Percentiles rank a stretch among this genome's conserved stretches.
phyloP scores from a whole-genome alignment of 1,284 basidiomycete genomes.

The Xerocomus nothofagi region DNA sequence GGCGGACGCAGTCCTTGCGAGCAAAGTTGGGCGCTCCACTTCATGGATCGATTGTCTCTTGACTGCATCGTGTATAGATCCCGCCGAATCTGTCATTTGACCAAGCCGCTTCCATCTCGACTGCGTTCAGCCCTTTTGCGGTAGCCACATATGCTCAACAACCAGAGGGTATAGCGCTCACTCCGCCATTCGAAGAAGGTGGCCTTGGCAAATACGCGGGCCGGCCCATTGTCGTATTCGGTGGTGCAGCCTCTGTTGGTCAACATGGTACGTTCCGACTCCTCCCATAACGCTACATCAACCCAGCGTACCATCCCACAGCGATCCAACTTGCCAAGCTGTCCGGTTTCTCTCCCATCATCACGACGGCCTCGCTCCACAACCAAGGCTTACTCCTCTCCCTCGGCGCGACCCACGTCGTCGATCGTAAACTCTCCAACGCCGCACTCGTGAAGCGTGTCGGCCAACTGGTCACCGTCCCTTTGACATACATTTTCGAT shows the following conservation, averaged over 20 bases:
- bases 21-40: neutral
- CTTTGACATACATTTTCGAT: constrained; percentile 19
- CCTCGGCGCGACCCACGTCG: constrained; percentile 43
- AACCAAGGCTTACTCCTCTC: constrained; percentile 38
- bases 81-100: constrained; percentile 45
- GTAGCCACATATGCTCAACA: constrained; percentile 30
- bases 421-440: constrained; percentile 33
- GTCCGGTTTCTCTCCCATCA: constrained; percentile 41
- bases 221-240: constrained; percentile 38
- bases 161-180: constrained; percentile 21
- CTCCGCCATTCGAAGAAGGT: constrained; percentile 22
- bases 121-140: constrained; percentile 27
- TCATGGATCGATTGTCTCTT: neutral
- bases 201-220: constrained; percentile 34
- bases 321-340: constrained; percentile 42
- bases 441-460: constrained; percentile 4
- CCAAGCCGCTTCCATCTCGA: constrained; percentile 38
- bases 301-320: neutral
- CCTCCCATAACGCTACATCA: neutral
- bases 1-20: neutral
- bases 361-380: constrained; percentile 41
- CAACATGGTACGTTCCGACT: constrained; percentile 23
- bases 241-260: constrained; percentile 38
- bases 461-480: neutral
- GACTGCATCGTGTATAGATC: neutral